phyloP scores from a whole-genome alignment of 2,329 filamentous ascomycete genomes.

The Diaporthe sp. region DNA sequence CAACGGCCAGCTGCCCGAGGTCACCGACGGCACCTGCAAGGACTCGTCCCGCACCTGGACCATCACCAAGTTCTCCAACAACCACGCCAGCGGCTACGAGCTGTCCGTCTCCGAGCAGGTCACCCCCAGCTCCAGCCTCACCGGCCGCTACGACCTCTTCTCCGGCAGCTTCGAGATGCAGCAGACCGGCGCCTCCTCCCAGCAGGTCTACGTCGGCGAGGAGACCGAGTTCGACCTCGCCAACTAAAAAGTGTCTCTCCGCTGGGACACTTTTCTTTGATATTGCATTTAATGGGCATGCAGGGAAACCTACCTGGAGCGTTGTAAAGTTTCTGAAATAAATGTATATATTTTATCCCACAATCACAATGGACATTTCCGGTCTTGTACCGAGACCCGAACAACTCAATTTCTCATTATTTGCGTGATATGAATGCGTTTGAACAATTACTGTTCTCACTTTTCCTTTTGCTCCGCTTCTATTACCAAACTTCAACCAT shows the following conservation, averaged over 20 bases:
- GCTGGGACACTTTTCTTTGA: not conserved
- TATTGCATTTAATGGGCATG: constrained; percentile 12
- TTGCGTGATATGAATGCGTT: not conserved
- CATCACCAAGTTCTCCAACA: constrained; percentile 42
- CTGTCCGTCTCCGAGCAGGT: constrained; percentile 49
- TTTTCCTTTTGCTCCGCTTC: accelerated
- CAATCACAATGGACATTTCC: not conserved
- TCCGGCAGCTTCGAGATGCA: constrained; percentile 44
- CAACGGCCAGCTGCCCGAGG: constrained; percentile 48
- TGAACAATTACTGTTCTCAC: not conserved
- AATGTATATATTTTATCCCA: constrained; percentile 14
- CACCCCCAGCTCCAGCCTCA: constrained; percentile 46
- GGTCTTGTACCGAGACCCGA: constrained; percentile 18
- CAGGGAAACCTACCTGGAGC: constrained; percentile 15
- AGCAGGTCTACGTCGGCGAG: constrained; percentile 51
- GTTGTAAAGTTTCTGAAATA: constrained; percentile 3
- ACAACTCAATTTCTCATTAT: not conserved
- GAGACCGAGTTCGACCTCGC: constrained; percentile 44
- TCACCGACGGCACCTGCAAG: constrained; percentile 48
- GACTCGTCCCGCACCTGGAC: constrained; percentile 50
- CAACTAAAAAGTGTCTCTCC: constrained; percentile 16
- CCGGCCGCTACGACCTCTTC: constrained; percentile 48
- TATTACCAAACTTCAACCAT: not conserved
- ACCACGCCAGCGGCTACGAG: constrained; percentile 43
- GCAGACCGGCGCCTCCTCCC: constrained; percentile 38